Evolutionary conservation across 2,329 filamentous ascomycete genomes (phyloP).

Genomic region (Dothistroma septosporum): DNA sequence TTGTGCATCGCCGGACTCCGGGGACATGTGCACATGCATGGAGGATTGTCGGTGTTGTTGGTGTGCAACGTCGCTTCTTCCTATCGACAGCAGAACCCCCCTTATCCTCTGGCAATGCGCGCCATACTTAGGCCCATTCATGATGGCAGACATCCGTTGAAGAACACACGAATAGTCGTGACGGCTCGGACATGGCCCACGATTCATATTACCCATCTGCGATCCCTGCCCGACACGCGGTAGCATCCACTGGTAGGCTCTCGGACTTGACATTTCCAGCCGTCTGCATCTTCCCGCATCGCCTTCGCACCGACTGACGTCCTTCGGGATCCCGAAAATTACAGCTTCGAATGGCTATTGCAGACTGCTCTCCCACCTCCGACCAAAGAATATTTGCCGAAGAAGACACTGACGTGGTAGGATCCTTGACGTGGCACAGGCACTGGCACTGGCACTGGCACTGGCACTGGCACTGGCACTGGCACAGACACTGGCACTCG

Average conservation of each 20-base stretch:
- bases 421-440: not conserved
- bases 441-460: no score
- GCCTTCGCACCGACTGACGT: not conserved
- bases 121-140: no score
- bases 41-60: not conserved
- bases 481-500: not conserved
- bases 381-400: not conserved
- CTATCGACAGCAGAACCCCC: no score
- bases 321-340: not conserved
- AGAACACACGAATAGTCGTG: no score
- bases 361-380: not conserved
- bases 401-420: not conserved
- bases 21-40: not conserved
- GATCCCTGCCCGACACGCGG: no score
- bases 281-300: not conserved
- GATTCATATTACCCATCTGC: no score
- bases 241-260: not conserved
- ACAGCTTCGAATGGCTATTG: not conserved
- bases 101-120: no score
- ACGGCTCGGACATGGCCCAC: no score
- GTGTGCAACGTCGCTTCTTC: no score
- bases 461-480: not conserved
- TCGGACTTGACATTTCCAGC: not conserved
- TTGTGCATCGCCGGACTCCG: not conserved
- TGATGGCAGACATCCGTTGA: no score